These are phyloP conservation scores for Violaceomyces palustris DNA, from an alignment of 1,284 basidiomycete species.

Conservation along the genomic window DNA sequence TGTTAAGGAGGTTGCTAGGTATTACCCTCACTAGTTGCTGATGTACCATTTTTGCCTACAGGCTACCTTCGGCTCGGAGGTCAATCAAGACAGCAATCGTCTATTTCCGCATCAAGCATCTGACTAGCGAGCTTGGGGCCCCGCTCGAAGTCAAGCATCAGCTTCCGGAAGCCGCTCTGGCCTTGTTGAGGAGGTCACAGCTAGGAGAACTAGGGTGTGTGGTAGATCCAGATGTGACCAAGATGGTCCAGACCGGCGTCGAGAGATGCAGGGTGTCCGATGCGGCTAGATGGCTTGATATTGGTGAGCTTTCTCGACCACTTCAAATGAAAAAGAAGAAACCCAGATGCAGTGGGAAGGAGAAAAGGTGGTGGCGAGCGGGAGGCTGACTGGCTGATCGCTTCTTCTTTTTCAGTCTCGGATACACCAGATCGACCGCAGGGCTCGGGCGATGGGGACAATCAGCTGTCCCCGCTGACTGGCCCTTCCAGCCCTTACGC, in stretches of 20 bases:
- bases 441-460: no score
- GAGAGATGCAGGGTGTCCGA: constrained; percentile 68
- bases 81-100: constrained; percentile 57
- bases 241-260: constrained; percentile 72
- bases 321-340: no score
- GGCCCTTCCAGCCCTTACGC: constrained; percentile 21
- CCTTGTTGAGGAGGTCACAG: constrained; percentile 28
- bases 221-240: constrained; percentile 58
- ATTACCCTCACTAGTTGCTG: no score
- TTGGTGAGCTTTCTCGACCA: no score
- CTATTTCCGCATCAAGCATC: constrained; percentile 74
- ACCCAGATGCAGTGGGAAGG: no score
- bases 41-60: no score
- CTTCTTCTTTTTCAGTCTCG: no score
- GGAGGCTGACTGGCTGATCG: no score
- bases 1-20: no score
- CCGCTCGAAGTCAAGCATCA: constrained; percentile 50
- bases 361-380: no score
- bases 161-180: constrained; percentile 41
- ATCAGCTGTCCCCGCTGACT: constrained; percentile 18
- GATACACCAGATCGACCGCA: no score
- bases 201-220: constrained; percentile 77
- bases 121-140: constrained; percentile 63
- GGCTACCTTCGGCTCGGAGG: constrained; percentile 15
- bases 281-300: constrained; percentile 60